Base-by-base conservation (phyloP, 2,329 filamentous ascomycete genomes). In the Neoscytalidium dimidiatum region DNA sequence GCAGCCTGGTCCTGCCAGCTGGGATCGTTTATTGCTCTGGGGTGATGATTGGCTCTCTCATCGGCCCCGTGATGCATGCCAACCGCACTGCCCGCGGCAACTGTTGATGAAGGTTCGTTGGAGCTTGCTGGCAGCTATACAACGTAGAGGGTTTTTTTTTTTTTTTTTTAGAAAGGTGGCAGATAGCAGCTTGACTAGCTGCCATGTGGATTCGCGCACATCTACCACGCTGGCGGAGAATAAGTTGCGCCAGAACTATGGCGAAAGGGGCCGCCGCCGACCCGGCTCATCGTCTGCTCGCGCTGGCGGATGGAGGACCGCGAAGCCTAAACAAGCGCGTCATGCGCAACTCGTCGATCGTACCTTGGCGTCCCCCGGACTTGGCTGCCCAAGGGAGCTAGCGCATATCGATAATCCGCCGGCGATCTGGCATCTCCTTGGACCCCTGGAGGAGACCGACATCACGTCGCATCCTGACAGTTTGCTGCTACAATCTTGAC, bases 321-420 rank as follows among this genome's bases (percentile, higher is more conserved):
- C 9, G 41, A 23, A 60, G 41, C 56, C 56, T 60, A 60, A 60
- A 46, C 28, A 56, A 56, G 52, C 52, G 49, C 49, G 33, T 21
- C 23, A 19, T 19, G 53, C 35, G 56, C 56, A 35, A 33, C 49
- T 35, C 38, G 53, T 43, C 43, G 56, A 60, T 60, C 56, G 28
- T 28, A 23, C 26, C 49, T 56, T 51, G 33, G 52, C 33, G 52
- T 13, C 19, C 53, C 21, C 53, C 53, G 53, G 53, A 31, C 53
- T 3, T 21, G 35, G 4, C 9, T 43, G 23, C 53, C 35, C 2
- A 19, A 28, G 23, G 8, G 1, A 21, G 56, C 41, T 60, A 60
- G 56, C n/a, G 13, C 38, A 3, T 1, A 60, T 60, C 56, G 28
- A 33, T 28, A 5, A 5, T 31, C 56, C 41, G 41, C 56, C 11